Evolutionary conservation across 2,329 filamentous ascomycete species (phyloP).

Genomic region (Curvularia lunata): DNA sequence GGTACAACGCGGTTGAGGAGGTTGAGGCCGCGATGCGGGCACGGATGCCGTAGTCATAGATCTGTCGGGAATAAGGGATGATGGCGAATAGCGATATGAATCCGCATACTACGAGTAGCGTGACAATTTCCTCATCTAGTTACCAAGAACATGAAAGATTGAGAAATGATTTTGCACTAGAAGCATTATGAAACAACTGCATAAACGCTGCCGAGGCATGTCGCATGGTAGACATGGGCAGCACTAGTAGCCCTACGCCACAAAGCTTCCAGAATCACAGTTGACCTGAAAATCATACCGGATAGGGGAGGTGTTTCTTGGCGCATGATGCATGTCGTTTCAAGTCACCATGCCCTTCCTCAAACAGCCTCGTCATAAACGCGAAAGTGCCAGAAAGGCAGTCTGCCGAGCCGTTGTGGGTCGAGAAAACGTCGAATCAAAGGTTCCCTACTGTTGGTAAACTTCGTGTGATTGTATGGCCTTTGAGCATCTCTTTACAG

Average conservation of each 20-base stretch:
- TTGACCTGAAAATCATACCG: neutral
- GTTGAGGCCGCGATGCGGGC: constrained; percentile 29
- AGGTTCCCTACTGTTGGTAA: neutral
- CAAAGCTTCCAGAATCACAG: neutral
- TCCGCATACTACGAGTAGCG: neutral
- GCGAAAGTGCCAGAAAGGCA: neutral
- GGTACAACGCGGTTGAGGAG: constrained; percentile 43
- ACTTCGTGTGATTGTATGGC: neutral
- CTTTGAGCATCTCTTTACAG: neutral
- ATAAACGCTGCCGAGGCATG: constrained; percentile 9
- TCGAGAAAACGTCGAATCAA: neutral
- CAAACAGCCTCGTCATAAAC: neutral
- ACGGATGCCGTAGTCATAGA: neutral
- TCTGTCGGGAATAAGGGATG: neutral
- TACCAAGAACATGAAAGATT: neutral
- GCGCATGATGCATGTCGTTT: constrained; percentile 1
- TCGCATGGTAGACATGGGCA: constrained; percentile 11
- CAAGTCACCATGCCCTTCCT: neutral
- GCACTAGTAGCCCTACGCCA: constrained; percentile 7
- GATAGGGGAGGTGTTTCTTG: neutral
- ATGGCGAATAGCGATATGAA: neutral
- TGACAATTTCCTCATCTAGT: neutral
- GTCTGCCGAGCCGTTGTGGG: neutral
- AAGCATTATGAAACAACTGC: constrained; percentile 7
- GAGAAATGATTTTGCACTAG: constrained; percentile 10